Base-by-base conservation (phyloP, 345 rosid species). In the Clarkia xantiana region DNA sequence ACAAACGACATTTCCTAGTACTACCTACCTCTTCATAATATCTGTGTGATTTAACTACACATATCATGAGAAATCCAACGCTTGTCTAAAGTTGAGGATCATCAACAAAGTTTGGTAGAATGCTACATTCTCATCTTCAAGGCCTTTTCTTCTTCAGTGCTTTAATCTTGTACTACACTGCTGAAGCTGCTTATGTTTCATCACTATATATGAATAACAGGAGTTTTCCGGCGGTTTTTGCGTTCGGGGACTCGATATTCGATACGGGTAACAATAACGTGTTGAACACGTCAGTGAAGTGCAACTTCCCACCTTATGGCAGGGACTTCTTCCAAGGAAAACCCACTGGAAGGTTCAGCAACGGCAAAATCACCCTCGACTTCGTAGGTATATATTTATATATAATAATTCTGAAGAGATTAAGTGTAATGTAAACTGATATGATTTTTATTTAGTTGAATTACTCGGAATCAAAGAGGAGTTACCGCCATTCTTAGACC, bases 201-300 rank as follows among this genome's bases (percentile, higher is more conserved):
- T 29, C 36, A 29, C 36, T n/a, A n/a, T n/a, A 29, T 7, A 29
- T 5, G 6, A 22, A 22, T 22, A 22, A 22, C 25, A 22, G 2
- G 2, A 22, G 5, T 29, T 29, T 79, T 42, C 76, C 84, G 0
- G 85, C 79, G 1, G 1, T 75, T 23, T 56, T 78, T 43, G 66
- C 55, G 11, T 78, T 81, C 29, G 89, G 94, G 8, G 89, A 84
- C 56, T 84, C 94, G 18, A 65, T 78, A 1, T 55, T 76, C 6
- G 89, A 78, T 64, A 55, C 89, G 0, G 84, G 94, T 13, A 84
- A 84, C 68, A 81, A 84, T 70, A 78, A 81, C 53, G 2, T 47
- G 9, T 51, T 74, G 14, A 0, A 5, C 4, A 78, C 86, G 6
- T 12, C 64, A 1, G 41, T 62, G 15, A 78, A 62, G 66, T 67